Percentiles rank a stretch among this genome's conserved stretches.
These are phyloP conservation scores for Paraleonurus japonicus DNA, from an alignment of 257 asterid genomes.

Conservation along the genomic window DNA sequence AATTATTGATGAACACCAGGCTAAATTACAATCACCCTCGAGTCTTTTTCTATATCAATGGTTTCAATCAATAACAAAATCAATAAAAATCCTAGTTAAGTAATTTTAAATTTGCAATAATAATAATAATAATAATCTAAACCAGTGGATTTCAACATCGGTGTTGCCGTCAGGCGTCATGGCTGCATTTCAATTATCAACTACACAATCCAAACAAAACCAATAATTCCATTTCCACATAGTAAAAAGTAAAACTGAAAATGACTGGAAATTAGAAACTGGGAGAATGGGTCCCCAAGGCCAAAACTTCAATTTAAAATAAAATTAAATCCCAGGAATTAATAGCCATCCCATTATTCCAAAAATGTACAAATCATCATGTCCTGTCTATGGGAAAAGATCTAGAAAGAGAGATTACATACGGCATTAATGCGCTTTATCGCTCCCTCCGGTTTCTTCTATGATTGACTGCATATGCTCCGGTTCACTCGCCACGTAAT, in stretches of 20 bases:
- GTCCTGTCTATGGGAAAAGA: conserved; percentile 7
- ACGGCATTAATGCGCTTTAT: conserved; percentile 11
- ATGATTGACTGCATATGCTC: conserved; percentile 32
- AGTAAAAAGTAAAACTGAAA: conserved; percentile 4
- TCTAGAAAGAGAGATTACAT: conserved; percentile 4
- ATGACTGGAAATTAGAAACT: neutral
- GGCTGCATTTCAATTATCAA: neutral
- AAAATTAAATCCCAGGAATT: neutral
- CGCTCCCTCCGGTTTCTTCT: conserved; percentile 8
- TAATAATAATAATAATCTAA: no score
- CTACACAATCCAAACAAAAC: conserved; percentile 20
- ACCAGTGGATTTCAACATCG: neutral
- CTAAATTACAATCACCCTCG: neutral
- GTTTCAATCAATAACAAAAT: neutral
- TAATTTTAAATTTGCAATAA: no score
- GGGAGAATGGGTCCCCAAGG: neutral
- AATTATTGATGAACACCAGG: neutral
- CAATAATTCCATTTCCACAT: conserved; percentile 5
- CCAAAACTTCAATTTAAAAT: neutral
- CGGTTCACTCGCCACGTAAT: conserved; percentile 55
- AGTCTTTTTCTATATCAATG: neutral
- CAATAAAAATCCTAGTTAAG: neutral
- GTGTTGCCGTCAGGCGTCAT: neutral
- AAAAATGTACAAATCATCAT: conserved; percentile 28
- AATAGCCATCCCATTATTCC: conserved; percentile 16